Percentiles rank a stretch among this genome's conserved stretches.
phyloP scores from a whole-genome alignment of 495 filamentous ascomycete genomes.

The Aspergillus funiculosus region DNA sequence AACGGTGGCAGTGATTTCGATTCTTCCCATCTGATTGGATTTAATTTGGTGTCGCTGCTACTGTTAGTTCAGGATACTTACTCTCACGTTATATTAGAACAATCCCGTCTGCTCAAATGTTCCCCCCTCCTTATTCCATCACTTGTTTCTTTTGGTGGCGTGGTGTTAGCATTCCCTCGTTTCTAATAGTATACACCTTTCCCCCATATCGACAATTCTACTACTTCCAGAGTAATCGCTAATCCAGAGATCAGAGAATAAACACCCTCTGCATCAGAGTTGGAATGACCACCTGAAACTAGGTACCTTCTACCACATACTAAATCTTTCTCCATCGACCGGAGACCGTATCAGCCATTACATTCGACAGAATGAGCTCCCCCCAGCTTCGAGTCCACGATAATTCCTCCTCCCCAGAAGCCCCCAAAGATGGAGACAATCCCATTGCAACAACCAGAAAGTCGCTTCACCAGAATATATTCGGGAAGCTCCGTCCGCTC shows the following conservation, averaged over 20 bases:
- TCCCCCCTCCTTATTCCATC: too few relatives aligned
- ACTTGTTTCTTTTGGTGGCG: too few relatives aligned
- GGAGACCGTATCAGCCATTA: background rate
- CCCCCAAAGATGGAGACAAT: background rate
- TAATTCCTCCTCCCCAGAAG: conserved; percentile 8
- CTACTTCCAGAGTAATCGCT: too few relatives aligned
- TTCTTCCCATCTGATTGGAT: conserved; percentile 2
- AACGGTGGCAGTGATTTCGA: conserved; percentile 4
- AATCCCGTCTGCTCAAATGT: background rate
- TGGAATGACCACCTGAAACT: too few relatives aligned
- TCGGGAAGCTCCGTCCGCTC: conserved; percentile 45
- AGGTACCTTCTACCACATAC: background rate
- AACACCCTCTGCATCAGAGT: too few relatives aligned
- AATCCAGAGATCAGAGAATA: too few relatives aligned
- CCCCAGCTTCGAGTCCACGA: conserved; percentile 20
- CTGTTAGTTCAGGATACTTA: background rate
- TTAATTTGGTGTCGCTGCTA: background rate
- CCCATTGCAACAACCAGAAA: conserved; percentile 24
- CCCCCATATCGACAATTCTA: too few relatives aligned
- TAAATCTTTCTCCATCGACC: background rate
- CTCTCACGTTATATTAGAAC: background rate
- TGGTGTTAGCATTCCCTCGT: too few relatives aligned
- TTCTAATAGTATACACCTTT: too few relatives aligned
- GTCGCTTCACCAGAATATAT: conserved; percentile 32
- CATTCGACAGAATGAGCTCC: conserved; percentile 18